Conservation (phyloP, 441 rosid genomes). For the Eruca vesicaria region DNA sequence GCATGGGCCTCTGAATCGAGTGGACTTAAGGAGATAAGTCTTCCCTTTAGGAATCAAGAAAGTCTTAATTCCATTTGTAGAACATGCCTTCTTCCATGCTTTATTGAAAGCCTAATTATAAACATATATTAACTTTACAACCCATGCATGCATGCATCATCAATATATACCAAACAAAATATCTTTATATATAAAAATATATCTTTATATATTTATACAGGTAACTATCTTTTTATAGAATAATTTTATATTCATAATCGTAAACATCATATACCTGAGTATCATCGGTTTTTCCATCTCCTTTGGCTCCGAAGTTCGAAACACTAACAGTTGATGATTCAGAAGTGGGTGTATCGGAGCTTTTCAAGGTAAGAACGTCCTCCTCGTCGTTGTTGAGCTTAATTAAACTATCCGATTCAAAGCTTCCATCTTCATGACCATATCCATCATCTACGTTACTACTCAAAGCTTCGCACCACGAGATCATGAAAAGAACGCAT, state of each 20-base stretch:
- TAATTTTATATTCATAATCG: neutral
- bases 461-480: slow-evolving; percentile 28
- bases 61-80: slow-evolving; percentile 35
- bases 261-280: slow-evolving; percentile 39
- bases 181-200: no score
- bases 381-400: slow-evolving; percentile 21
- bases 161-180: neutral
- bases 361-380: slow-evolving; percentile 26
- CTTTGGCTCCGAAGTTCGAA: slow-evolving; percentile 57
- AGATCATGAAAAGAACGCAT: slow-evolving; percentile 10
- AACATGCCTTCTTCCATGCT: slow-evolving; percentile 82
- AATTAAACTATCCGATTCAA: slow-evolving; percentile 28
- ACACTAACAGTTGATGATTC: slow-evolving; percentile 41
- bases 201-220: neutral
- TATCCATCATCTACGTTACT: slow-evolving; percentile 37
- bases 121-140: neutral
- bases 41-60: slow-evolving; percentile 53
- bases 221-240: neutral
- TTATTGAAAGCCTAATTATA: slow-evolving; percentile 58
- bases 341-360: slow-evolving; percentile 20
- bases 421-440: slow-evolving; percentile 38
- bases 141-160: slow-evolving; percentile 14
- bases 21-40: slow-evolving; percentile 48
- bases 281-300: slow-evolving; percentile 54
- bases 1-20: slow-evolving; percentile 77